Conservation (phyloP, 1,284 basidiomycete genomes). For the Melanopsichium pennsylvanicum region DNA sequence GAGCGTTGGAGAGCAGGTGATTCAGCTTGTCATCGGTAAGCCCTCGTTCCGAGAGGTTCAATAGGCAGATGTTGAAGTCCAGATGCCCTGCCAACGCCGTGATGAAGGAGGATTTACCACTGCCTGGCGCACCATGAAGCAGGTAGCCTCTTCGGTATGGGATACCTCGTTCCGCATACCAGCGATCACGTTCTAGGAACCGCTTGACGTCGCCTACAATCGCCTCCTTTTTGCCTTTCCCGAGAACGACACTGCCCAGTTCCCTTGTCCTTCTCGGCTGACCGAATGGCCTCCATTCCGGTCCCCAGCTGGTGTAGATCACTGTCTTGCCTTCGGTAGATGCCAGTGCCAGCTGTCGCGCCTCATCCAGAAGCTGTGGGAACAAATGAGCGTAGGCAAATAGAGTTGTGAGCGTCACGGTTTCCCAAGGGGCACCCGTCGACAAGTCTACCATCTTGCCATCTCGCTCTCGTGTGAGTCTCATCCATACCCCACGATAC, state of each 20-base stretch:
- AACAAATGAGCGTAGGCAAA: constrained; percentile 85
- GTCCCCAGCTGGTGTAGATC: constrained; percentile 94
- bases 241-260: constrained; percentile 88
- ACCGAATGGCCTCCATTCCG: constrained; percentile 95
- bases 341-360: constrained; percentile 83
- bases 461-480: constrained; percentile 84
- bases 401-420: constrained; percentile 90
- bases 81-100: constrained; percentile 92
- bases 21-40: constrained; percentile 96
- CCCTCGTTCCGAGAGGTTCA: constrained; percentile 95
- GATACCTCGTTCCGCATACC: constrained; percentile 98
- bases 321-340: constrained; percentile 93
- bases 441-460: constrained; percentile 81
- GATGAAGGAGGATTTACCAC: constrained; percentile 98
- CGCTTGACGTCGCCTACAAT: constrained; percentile 81
- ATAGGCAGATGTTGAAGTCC: constrained; percentile 89
- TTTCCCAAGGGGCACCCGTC: constrained; percentile 96
- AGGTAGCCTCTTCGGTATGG: constrained; percentile 96
- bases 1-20: constrained; percentile 89
- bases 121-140: constrained; percentile 93
- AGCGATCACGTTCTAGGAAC: constrained; percentile 83
- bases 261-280: constrained; percentile 87
- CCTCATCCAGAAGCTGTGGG: constrained; percentile 81
- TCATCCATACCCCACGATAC: constrained; percentile 91
- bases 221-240: constrained; percentile 78